Percentiles rank a stretch among this genome's conserved stretches.
These are phyloP conservation scores for Vinca minor DNA, from an alignment of 257 asterid genomes.

Conservation along the genomic window DNA sequence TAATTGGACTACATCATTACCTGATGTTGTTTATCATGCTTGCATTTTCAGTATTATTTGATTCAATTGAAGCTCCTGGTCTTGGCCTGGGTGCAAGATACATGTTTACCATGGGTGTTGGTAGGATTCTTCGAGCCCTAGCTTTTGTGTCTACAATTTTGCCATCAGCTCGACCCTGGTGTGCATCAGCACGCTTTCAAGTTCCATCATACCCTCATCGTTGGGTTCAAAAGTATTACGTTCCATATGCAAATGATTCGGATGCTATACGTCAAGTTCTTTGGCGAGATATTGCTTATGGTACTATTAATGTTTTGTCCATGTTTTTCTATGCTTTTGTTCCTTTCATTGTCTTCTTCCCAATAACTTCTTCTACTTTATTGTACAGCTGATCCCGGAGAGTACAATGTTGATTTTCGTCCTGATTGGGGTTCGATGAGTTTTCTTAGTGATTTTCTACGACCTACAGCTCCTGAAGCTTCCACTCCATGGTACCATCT, in stretches of 20 bases:
- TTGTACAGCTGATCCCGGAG: constrained; percentile 58
- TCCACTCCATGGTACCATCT: constrained; percentile 66
- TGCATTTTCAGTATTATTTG: constrained; percentile 76
- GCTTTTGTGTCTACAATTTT: constrained; percentile 83
- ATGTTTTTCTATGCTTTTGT: neutral
- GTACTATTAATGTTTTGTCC: constrained; percentile 24
- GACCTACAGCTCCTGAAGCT: constrained; percentile 76
- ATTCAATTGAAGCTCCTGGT: constrained; percentile 92
- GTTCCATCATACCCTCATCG: constrained; percentile 73
- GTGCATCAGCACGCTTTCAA: constrained; percentile 73
- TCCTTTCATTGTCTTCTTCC: neutral
- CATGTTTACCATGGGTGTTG: constrained; percentile 95
- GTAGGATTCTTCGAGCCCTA: constrained; percentile 80
- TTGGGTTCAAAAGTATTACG: constrained; percentile 86
- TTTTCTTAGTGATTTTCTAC: constrained; percentile 71
- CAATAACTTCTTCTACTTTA: constrained; percentile 10
- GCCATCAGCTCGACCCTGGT: constrained; percentile 99
- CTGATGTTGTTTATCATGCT: constrained; percentile 95
- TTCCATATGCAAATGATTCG: constrained; percentile 74
- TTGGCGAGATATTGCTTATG: constrained; percentile 62
- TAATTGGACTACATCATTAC: constrained; percentile 88
- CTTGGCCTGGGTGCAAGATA: constrained; percentile 88
- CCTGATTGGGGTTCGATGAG: constrained; percentile 93
- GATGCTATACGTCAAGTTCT: constrained; percentile 60
- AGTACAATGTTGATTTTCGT: constrained; percentile 36